Base-by-base conservation (phyloP, 1,139 yeast species). In the Wickerhamiella pararugosa region DNA sequence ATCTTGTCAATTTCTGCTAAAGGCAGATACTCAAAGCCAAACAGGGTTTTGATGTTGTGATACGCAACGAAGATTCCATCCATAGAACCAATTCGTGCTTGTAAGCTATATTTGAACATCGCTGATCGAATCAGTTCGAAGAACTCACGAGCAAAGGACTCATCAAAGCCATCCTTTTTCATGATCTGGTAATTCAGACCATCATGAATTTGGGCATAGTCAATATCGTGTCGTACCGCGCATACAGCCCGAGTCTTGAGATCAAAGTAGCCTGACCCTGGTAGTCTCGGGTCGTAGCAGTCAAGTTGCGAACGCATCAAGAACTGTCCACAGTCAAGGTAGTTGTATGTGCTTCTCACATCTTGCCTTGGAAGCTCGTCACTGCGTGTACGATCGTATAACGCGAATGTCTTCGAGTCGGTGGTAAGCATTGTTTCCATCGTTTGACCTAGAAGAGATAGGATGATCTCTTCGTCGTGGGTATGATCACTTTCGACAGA, bases 41-140 rank as follows among this genome's bases (percentile, higher is more conserved):
- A 82, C 55, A 87, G 73, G 37, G 76, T 67, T 35, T 74, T 70
- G 43, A 86, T 70, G 57, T 86, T 90, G 61, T 90, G 98, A 57
- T 79, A 90, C 0, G 95, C 95, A 25, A 90, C 68, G 51, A 82
- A 86, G 5, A 90, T 84, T 5, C 98, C 98, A 59, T 87, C 96
- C 98, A 90, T 90, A 53, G 81, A 77, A 1, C 98, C 98, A 39
- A 90, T 81, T 48, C 96, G 69, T 0, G 96, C 97, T 58, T 90
- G 98, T 49, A 87, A 67, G 8, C 83, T 71, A 56, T 87, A 90
- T 59, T 90, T 90, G 52, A 90, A 64, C 61, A 90, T 61, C 0
- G 92, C 79, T 1, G 90, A 73, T 45, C 82, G 65, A 9, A 80
- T 72, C 51, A 90, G 68, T 55, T 90, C 98, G 47, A 64, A 68